These are phyloP conservation scores for Boeremia exigua DNA, from an alignment of 2,329 filamentous ascomycete genomes.

Conservation along the genomic window DNA sequence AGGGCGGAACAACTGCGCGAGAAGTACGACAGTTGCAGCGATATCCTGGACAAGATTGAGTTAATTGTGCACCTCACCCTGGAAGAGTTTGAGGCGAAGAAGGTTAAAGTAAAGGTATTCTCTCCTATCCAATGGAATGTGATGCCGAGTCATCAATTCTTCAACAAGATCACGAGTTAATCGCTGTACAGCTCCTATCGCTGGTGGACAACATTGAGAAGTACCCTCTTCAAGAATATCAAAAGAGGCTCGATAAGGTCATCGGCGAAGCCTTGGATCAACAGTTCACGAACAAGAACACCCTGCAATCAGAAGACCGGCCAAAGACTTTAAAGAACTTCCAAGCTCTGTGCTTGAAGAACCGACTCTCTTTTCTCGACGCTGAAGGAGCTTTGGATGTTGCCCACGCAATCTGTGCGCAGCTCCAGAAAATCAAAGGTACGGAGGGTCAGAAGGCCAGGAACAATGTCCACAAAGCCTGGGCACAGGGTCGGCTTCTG, in stretches of 20 bases:
- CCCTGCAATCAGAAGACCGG: neutral
- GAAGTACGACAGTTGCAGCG: neutral
- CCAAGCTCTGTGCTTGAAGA: neutral
- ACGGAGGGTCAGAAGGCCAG: slow-evolving; percentile 14
- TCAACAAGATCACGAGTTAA: neutral
- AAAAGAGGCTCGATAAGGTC: neutral
- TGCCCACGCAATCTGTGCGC: neutral
- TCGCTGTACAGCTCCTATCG: neutral
- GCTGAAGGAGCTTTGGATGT: slow-evolving; percentile 16
- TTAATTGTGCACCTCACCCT: neutral
- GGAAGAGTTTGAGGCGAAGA: neutral
- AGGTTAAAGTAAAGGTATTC: neutral
- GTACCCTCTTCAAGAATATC: neutral
- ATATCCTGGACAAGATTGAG: neutral
- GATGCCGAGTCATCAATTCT: neutral
- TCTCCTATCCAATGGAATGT: neutral
- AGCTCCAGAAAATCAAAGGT: slow-evolving; percentile 12
- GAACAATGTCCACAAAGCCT: slow-evolving; percentile 14
- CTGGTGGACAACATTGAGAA: neutral
- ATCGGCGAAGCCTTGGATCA: slow-evolving; percentile 5
- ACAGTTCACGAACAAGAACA: slow-evolving; percentile 11
- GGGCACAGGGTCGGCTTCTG: slow-evolving; percentile 26
- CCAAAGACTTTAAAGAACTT: neutral
- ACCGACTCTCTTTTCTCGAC: slow-evolving; percentile 12
- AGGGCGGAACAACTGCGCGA: slow-evolving; percentile 6